Base-by-base conservation (phyloP, 495 filamentous ascomycete species). In the Xylaria cubensis region DNA sequence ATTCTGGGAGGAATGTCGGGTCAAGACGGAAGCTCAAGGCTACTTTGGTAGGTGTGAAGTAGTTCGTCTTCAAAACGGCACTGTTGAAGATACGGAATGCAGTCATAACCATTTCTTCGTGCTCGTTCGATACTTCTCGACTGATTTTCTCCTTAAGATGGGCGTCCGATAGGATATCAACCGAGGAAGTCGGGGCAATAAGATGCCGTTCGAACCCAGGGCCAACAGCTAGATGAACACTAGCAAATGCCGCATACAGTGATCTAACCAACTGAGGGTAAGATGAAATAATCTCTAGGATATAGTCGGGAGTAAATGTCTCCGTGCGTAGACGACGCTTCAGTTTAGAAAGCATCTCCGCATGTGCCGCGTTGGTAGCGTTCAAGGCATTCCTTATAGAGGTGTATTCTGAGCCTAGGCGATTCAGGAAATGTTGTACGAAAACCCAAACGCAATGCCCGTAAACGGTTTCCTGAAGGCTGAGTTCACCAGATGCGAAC, bases 1-100 rank as follows among this genome's bases (percentile, higher is more conserved):
- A 87, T 75, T 92, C 86, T 3, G 96, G 96, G 21, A 99, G 86
- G 86, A 99, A 98, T 10, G 81, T 81, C 6, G 96, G 95, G 76
- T 97, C 91, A 64, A 98, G 84, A 67, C 96, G 90, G 91, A 98
- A 99, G 84, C 94, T 97, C 72, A 99, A 88, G 17, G 97, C 96
- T 36, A 99, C 95, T 86, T 99, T 99, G 69, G 96, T 99, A 0
- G 96, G 96, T 0, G 96, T 99, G 87, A 97, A 99, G 86, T 97
- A 99, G 85, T 99, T 99, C 72, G 96, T 98, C 88, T 98, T 98
- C 74, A 98, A 85, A 44, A 97, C 89, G 56, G 90, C 88, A 63
- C 87, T 88, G 84, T 98, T 98, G 87, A 99, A 99, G 58, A 95
- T 89, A 67, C 93, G 90, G 89, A 99, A 98, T n/a, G 94, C 92